Evolutionary conservation across 768 basidiomycete genomes (phyloP), one percentile per base, ranked within the genome.

Genomic region (Mycena capillaripes): DNA sequence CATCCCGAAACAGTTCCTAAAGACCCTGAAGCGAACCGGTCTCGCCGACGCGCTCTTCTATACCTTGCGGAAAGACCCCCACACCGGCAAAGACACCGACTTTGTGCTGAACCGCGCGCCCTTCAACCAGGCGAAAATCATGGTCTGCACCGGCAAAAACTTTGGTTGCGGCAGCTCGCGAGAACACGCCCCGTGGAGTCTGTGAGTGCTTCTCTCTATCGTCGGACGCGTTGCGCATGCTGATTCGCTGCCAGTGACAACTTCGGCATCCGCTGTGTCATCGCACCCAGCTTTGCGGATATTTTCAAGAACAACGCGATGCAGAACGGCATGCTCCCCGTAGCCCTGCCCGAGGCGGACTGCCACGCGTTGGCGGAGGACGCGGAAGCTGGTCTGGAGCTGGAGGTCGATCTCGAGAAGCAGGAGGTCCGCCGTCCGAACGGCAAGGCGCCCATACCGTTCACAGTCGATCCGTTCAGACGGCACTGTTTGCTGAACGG

Each of bases 401-500:
- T 97, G 64, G 93, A 94, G 78, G 91, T 97, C 62, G 95, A 97
- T 80, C 88, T 97, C 25, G 93, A 95, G 81, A 92, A 91, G 78
- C 85, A 92, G 80, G 92, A 94, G 82, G 88, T 97, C 71, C 87
- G 92, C 70, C 92, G 95, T 62, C 78, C 80, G 19, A 93, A 93
- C 78, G 96, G 93, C 67, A 89, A 95, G 78, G 82, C 89, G 2
- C 80, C 92, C 23, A 91, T 98, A 73, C 67, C 87, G 48, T 99
- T 99, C 85, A 86, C 87, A 44, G 91, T 92, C 58, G 98, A 99
- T 82, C 84, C 92, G 0, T 99, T 99, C 93, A 88, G 97, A 73
- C 87, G 95, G 66, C 95, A 97, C 79, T 97, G 98, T 81, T 84
- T 99, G 81, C 81, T 99, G 83, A 97, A 99, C 78, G 98, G 98